Evolutionary conservation across 441 rosid species (phyloP), one percentile per base, ranked within the genome.

Genomic region (Eugenia klotzschiana): DNA sequence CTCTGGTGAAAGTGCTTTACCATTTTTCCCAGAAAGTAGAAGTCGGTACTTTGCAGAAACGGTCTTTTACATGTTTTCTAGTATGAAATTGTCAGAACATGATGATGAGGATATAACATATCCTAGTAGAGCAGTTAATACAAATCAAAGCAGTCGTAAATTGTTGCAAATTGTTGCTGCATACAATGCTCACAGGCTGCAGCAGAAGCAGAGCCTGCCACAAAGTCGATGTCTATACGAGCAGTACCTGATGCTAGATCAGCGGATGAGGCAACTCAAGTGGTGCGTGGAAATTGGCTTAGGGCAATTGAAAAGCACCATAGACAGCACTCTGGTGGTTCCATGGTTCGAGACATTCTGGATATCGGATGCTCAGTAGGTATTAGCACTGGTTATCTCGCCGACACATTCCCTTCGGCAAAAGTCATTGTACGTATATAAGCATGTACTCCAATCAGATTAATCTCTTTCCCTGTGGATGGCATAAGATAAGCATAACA

Each of bases 311-410:
- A 89, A 51, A 85, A 89, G 26, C 93, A 91, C 82, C 93, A 86
- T 82, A 81, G 80, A 50, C 89, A 83, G 80, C 84, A 87, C 81
- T 87, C 91, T 7, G 91, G 88, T 58, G 89, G 86, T 84, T 50
- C 84, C 55, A 56, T 14, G 51, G 86, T 90, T 52, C 55, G 83
- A 74, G 92, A 87, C 84, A 86, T 92, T 87, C 83, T 92, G 27
- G 95, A 92, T 79, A 84, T 91, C 50, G 95, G 95, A 87, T 92
- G 93, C 87, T 92, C 95, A 37, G 91, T 92, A 18, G 95, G 95
- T 18, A 89, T 91, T 81, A 90, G 92, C 87, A 90, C 93, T 18
- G 82, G 88, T 81, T 87, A 57, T 84, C 91, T 92, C 25, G 93
- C 95, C 29, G 91, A 92, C 41, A 84, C 85, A 51, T 91, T 91